Percentiles rank a stretch among this genome's conserved stretches.
Conservation (phyloP, 805 yeast genomes). For the Candida gorgasii region DNA sequence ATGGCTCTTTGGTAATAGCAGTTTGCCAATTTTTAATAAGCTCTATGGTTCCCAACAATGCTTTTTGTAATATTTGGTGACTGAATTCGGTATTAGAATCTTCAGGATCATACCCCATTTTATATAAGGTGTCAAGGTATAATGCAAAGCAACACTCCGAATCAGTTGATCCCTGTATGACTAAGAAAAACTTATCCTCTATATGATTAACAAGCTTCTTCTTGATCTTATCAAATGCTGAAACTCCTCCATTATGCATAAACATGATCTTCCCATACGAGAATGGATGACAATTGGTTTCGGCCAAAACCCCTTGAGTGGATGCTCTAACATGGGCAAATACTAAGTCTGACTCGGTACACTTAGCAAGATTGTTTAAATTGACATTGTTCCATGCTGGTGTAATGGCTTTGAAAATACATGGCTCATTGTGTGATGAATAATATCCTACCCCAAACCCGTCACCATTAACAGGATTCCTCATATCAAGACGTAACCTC, state of each 20-base stretch:
- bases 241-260: slow-evolving; percentile 95
- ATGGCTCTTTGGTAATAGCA: slow-evolving; percentile 63
- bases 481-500: slow-evolving; percentile 78
- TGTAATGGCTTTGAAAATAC: slow-evolving; percentile 91
- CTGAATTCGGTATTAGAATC: slow-evolving; percentile 38
- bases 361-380: slow-evolving; percentile 78
- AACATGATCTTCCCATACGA: slow-evolving; percentile 84
- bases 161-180: slow-evolving; percentile 92
- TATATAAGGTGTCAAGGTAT: slow-evolving; percentile 71
- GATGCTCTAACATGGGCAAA: slow-evolving; percentile 97
- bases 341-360: slow-evolving; percentile 79
- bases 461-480: slow-evolving; percentile 96
- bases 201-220: slow-evolving; percentile 69
- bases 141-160: slow-evolving; percentile 94
- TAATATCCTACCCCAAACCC: slow-evolving; percentile 98
- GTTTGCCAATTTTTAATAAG: slow-evolving; percentile 78
- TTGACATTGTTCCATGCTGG: slow-evolving; percentile 98
- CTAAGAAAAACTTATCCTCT: slow-evolving; percentile 75
- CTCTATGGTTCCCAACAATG: slow-evolving; percentile 72
- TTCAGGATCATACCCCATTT: slow-evolving; percentile 73
- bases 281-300: slow-evolving; percentile 97
- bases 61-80: slow-evolving; percentile 61
- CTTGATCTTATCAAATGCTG: slow-evolving; percentile 73
- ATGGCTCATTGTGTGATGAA: slow-evolving; percentile 62
- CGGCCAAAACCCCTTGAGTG: slow-evolving; percentile 90